phyloP scores from a whole-genome alignment of 1,139 yeast species.

The Blastobotrys capitulatus region DNA sequence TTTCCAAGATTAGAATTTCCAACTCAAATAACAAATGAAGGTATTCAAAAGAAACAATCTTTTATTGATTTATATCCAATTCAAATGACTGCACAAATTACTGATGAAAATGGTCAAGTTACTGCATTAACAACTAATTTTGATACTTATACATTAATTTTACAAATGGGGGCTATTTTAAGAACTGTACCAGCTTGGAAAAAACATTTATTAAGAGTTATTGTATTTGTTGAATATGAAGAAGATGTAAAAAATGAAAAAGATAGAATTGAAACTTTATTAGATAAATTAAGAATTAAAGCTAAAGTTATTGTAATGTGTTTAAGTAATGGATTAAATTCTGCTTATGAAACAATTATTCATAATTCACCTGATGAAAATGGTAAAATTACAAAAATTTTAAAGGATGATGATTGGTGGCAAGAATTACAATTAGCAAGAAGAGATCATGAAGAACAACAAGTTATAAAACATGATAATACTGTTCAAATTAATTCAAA shows the following conservation, averaged over 20 bases:
- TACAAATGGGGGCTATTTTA: constrained; percentile 88
- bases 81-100: constrained; percentile 84
- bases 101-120: constrained; percentile 53
- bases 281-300: constrained; percentile 74
- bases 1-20: constrained; percentile 62
- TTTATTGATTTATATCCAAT: constrained; percentile 89
- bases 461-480: neutral
- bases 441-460: constrained; percentile 29
- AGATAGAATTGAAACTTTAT: constrained; percentile 51
- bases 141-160: constrained; percentile 87
- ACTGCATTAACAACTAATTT: constrained; percentile 79
- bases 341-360: constrained; percentile 68
- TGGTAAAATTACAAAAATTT: constrained; percentile 34
- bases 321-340: constrained; percentile 53
- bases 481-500: constrained; percentile 3
- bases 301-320: constrained; percentile 72
- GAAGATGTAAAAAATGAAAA: constrained; percentile 68
- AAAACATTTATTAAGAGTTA: constrained; percentile 62
- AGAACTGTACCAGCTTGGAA: constrained; percentile 94
- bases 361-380: constrained; percentile 47
- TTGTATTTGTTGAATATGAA: constrained; percentile 79
- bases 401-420: constrained; percentile 58
- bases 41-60: constrained; percentile 34
- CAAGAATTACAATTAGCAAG: constrained; percentile 54
- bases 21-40: constrained; percentile 8